These are phyloP conservation scores for Euptelea pleiosperma DNA, from an alignment of 164 flowering plant species.

Conservation along the genomic window DNA sequence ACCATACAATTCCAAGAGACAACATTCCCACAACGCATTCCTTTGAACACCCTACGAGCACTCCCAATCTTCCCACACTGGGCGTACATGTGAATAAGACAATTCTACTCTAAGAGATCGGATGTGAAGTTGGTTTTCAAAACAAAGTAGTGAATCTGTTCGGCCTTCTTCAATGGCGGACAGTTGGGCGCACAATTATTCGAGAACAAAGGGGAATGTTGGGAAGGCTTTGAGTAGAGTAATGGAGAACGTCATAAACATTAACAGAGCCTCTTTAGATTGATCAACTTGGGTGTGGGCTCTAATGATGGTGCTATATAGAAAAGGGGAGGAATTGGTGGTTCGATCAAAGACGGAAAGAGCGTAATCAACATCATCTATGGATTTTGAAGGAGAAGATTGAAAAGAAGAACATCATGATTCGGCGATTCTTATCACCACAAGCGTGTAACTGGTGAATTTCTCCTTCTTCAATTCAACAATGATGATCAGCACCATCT, in stretches of 20 bases:
- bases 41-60: constrained; percentile 7
- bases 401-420: constrained; percentile 8
- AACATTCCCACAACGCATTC: background rate
- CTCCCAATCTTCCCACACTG: constrained; percentile 7
- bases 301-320: constrained; percentile 18
- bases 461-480: too few relatives aligned
- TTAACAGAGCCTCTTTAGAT: constrained; percentile 8
- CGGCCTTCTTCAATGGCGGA: constrained; percentile 16
- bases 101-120: constrained; percentile 5
- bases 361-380: constrained; percentile 4
- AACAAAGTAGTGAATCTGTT: constrained; percentile 18
- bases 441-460: too few relatives aligned
- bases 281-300: constrained; percentile 10
- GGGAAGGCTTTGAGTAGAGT: background rate
- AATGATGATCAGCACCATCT: too few relatives aligned
- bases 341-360: constrained; percentile 7
- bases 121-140: constrained; percentile 13
- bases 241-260: constrained; percentile 14
- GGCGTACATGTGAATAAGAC: constrained; percentile 1
- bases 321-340: constrained; percentile 10
- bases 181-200: constrained; percentile 20
- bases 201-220: constrained; percentile 18
- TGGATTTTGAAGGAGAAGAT: background rate
- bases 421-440: constrained; percentile 1
- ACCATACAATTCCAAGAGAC: constrained; percentile 11